These are phyloP conservation scores for Sclerotinia trifoliorum DNA, from an alignment of 2,329 filamentous ascomycete species.

Conservation along the genomic window DNA sequence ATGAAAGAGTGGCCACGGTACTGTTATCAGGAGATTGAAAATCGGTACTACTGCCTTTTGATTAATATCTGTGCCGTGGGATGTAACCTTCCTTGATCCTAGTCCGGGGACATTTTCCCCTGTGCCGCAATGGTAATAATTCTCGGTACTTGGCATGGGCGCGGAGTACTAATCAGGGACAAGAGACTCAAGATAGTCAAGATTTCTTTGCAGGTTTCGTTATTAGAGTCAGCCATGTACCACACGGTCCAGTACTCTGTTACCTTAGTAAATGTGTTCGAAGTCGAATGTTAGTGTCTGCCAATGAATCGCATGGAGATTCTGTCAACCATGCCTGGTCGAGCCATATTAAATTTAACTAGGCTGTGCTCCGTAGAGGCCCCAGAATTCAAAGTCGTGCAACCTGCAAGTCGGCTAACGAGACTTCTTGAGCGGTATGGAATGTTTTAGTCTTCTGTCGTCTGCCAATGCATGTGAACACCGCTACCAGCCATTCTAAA, in stretches of 20 bases:
- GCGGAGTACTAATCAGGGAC: neutral
- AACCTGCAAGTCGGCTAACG: too few species aligned
- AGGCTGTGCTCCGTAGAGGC: too few species aligned
- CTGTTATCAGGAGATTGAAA: neutral
- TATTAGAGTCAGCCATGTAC: neutral
- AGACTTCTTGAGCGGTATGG: too few species aligned
- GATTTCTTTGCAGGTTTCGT: neutral
- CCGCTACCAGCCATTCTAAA: too few species aligned
- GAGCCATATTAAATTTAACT: too few species aligned
- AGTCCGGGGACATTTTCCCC: neutral
- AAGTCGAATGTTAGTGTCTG: neutral
- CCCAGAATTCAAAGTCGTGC: too few species aligned
- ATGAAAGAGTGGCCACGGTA: neutral
- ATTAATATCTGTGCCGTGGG: neutral
- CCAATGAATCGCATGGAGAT: neutral
- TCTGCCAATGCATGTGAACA: too few species aligned
- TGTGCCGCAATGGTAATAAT: slow-evolving; percentile 4
- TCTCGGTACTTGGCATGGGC: slow-evolving; percentile 1
- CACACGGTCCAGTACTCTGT: neutral
- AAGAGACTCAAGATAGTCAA: neutral
- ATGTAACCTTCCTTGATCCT: slow-evolving; percentile 5
- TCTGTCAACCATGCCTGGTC: neutral
- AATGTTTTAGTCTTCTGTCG: too few species aligned
- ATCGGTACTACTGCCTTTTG: neutral
- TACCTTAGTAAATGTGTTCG: neutral